These are phyloP conservation scores for Suillus paluster DNA, from an alignment of 768 basidiomycete species.

Conservation along the genomic window DNA sequence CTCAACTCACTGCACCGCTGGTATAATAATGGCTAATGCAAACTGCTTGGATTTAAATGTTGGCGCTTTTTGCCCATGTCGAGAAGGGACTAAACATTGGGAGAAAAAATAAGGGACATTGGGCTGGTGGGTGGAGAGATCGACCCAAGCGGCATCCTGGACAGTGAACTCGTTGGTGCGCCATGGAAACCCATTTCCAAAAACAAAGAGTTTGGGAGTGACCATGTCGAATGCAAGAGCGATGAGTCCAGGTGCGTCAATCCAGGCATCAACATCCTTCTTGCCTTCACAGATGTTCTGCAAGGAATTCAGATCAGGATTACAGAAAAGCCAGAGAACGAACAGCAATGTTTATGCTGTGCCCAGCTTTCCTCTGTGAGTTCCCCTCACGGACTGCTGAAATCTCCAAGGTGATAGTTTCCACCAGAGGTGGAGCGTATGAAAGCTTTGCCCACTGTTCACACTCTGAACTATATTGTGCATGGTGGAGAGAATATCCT, in stretches of 20 bases:
- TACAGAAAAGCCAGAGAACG: too few species aligned
- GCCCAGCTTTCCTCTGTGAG: too few species aligned
- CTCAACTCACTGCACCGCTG: constrained; percentile 4
- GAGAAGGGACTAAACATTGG: constrained; percentile 3
- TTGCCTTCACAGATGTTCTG: constrained; percentile 14
- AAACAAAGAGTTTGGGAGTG: neutral
- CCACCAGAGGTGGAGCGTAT: too few species aligned
- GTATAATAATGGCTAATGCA: neutral
- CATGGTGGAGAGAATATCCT: too few species aligned
- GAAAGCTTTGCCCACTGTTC: too few species aligned
- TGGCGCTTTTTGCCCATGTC: neutral
- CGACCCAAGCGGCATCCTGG: constrained; percentile 6
- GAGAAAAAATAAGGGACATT: constrained; percentile 4
- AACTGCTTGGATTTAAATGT: constrained; percentile 13
- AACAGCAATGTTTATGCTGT: too few species aligned
- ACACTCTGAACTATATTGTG: too few species aligned
- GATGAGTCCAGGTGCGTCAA: neutral
- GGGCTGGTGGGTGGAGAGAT: neutral
- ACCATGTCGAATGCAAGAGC: neutral
- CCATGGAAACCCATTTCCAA: neutral
- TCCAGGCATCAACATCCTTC: constrained; percentile 9
- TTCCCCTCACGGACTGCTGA: too few species aligned
- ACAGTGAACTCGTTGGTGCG: neutral
- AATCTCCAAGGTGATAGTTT: too few species aligned
- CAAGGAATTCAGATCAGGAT: too few species aligned